Conservation (phyloP, 768 basidiomycete genomes). For the Lactarius hengduanensis region DNA sequence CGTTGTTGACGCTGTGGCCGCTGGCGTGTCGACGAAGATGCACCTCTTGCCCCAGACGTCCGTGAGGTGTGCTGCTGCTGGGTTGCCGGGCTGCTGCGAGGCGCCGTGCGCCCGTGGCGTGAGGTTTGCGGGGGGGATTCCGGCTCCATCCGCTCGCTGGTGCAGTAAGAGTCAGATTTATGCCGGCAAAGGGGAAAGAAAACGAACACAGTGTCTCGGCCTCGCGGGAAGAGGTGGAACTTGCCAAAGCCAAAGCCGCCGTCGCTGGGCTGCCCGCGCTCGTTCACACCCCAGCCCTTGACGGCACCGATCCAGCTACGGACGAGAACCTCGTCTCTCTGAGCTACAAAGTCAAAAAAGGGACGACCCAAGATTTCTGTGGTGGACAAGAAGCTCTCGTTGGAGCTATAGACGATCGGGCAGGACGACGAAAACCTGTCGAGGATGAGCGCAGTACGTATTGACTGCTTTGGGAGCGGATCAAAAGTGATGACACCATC, state of each 20-base stretch:
- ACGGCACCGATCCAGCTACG: slow-evolving; percentile 73
- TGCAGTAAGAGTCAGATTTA: neutral
- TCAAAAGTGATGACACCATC: slow-evolving; percentile 48
- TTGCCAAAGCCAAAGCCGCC: slow-evolving; percentile 83
- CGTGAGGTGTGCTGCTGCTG: slow-evolving; percentile 10
- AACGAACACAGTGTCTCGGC: slow-evolving; percentile 61
- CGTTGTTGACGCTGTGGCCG: neutral
- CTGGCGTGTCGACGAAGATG: neutral
- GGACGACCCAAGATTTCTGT: slow-evolving; percentile 58
- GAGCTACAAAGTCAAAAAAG: slow-evolving; percentile 74
- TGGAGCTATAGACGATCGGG: slow-evolving; percentile 69
- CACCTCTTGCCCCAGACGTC: neutral
- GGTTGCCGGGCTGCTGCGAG: neutral
- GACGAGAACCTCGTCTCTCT: slow-evolving; percentile 62
- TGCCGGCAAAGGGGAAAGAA: neutral
- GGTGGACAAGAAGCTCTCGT: slow-evolving; percentile 63
- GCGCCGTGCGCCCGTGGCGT: slow-evolving; percentile 12
- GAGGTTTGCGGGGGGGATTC: slow-evolving; percentile 17
- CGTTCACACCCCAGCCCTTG: slow-evolving; percentile 84
- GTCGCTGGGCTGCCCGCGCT: slow-evolving; percentile 77
- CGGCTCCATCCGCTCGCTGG: slow-evolving; percentile 23
- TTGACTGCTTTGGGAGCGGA: slow-evolving; percentile 66
- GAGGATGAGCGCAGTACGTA: slow-evolving; percentile 77
- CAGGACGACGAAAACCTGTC: slow-evolving; percentile 71
- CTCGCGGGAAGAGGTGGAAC: slow-evolving; percentile 55